Evolutionary conservation across 495 filamentous ascomycete genomes (phyloP).

Genomic region (Xylaria venustula): DNA sequence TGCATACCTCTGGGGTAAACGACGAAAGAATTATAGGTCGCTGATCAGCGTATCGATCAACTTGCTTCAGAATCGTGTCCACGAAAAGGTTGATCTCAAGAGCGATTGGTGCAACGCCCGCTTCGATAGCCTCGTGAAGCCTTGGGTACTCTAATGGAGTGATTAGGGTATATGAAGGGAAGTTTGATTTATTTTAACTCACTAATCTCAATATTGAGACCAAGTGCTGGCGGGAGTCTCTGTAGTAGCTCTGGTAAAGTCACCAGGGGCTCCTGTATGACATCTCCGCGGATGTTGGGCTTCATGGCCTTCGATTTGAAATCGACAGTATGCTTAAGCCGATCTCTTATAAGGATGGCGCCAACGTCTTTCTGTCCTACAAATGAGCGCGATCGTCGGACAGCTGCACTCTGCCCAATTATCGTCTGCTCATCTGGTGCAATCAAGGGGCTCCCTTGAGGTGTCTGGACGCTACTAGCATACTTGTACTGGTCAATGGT

Average conservation of each 20-base stretch:
- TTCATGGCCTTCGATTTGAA: slow-evolving; percentile 35
- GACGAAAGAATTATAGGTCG: slow-evolving; percentile 41
- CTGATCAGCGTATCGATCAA: slow-evolving; percentile 20
- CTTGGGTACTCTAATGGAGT: slow-evolving; percentile 22
- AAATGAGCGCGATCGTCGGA: slow-evolving; percentile 36
- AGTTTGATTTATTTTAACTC: neutral
- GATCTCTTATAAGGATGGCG: slow-evolving; percentile 19
- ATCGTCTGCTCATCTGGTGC: neutral
- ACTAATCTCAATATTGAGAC: slow-evolving; percentile 45
- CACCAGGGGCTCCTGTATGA: slow-evolving; percentile 36
- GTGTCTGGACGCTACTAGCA: slow-evolving; percentile 10
- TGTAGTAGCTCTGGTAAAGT: slow-evolving; percentile 37
- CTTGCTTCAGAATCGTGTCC: slow-evolving; percentile 34
- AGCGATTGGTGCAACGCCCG: slow-evolving; percentile 29
- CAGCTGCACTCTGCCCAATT: slow-evolving; percentile 22
- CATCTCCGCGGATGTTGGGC: slow-evolving; percentile 34
- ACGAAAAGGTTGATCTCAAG: slow-evolving; percentile 44
- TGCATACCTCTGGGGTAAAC: slow-evolving; percentile 46
- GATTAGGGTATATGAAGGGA: neutral
- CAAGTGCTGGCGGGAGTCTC: slow-evolving; percentile 29
- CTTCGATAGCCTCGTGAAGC: slow-evolving; percentile 35
- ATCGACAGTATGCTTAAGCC: slow-evolving; percentile 40
- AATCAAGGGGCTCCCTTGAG: neutral
- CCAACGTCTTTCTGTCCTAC: slow-evolving; percentile 51
- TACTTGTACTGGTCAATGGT: slow-evolving; percentile 35